Percentiles rank a stretch among this genome's conserved stretches.
Evolutionary conservation across 306 rosid species (phyloP).

Genomic region (Spatholobus suberectus): DNA sequence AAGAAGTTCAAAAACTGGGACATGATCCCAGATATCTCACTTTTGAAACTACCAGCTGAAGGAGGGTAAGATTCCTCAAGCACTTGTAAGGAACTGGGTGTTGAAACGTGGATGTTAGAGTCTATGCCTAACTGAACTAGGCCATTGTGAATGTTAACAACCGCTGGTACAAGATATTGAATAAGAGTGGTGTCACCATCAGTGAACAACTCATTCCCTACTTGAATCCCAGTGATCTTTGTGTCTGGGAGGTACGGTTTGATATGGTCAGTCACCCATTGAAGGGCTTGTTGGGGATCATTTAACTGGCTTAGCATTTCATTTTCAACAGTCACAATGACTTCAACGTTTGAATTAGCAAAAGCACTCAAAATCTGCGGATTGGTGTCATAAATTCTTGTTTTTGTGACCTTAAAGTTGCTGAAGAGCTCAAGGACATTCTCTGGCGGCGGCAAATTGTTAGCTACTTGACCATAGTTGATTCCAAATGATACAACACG

Average conservation of each 20-base stretch:
- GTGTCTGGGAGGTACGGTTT: slow-evolving; percentile 81
- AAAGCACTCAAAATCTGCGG: slow-evolving; percentile 71
- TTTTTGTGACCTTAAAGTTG: slow-evolving; percentile 64
- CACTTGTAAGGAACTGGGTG: slow-evolving; percentile 78
- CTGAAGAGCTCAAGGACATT: slow-evolving; percentile 68
- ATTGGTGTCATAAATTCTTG: slow-evolving; percentile 93
- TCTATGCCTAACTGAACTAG: slow-evolving; percentile 64
- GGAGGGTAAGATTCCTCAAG: slow-evolving; percentile 90
- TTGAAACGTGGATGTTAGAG: slow-evolving; percentile 70
- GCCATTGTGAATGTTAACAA: slow-evolving; percentile 75
- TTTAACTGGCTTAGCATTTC: slow-evolving; percentile 61
- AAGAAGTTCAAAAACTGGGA: slow-evolving; percentile 66
- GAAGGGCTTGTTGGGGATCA: slow-evolving; percentile 81
- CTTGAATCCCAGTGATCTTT: slow-evolving; percentile 85
- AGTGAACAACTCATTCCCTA: slow-evolving; percentile 88
- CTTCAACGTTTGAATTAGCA: slow-evolving; percentile 75
- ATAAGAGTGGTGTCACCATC: slow-evolving; percentile 55
- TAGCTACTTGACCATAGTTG: slow-evolving; percentile 90
- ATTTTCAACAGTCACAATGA: slow-evolving; percentile 85
- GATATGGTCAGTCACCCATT: slow-evolving; percentile 82
- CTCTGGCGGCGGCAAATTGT: slow-evolving; percentile 77
- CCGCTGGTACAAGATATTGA: slow-evolving; percentile 77
- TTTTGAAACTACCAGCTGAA: slow-evolving; percentile 86
- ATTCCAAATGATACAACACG: slow-evolving; percentile 73
- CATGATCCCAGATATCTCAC: slow-evolving; percentile 65